A percentile compares a stretch with the other conserved stretches of the same genome.
phyloP scores from a whole-genome alignment of 2,329 filamentous ascomycete genomes.

The Aspergillus fijiensis region DNA sequence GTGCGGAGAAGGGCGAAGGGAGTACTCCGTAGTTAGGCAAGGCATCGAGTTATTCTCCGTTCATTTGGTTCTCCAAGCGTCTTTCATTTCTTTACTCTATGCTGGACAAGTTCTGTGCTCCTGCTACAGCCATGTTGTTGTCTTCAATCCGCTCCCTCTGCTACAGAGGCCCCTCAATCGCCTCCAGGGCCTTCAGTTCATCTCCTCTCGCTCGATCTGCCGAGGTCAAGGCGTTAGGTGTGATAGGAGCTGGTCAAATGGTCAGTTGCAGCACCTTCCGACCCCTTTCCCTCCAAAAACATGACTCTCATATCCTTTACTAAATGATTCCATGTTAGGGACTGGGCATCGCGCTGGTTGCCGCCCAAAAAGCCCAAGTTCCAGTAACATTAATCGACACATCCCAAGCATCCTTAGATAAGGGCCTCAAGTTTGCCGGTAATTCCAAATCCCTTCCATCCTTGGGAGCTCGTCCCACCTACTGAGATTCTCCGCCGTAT shows the following conservation, averaged over 20 bases:
- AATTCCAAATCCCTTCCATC: conserved; percentile 14
- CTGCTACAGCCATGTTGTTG: conserved; percentile 34
- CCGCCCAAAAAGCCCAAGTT: conserved; percentile 77
- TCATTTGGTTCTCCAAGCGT: not conserved
- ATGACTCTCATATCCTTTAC: not conserved
- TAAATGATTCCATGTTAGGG: conserved; percentile 58
- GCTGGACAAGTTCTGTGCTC: not conserved
- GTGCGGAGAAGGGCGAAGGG: conserved; percentile 19
- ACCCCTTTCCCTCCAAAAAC: too few relatives aligned
- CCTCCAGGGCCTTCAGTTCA: conserved; percentile 66
- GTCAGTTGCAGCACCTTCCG: conserved; percentile 50
- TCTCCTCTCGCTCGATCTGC: conserved; percentile 61
- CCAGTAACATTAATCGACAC: conserved; percentile 84
- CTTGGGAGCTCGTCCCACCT: not conserved
- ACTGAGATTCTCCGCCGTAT: too few relatives aligned
- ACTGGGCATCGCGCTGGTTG: conserved; percentile 91
- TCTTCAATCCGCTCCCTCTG: conserved; percentile 34
- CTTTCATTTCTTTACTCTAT: not conserved
- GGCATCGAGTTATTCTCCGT: conserved; percentile 2
- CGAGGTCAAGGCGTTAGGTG: conserved; percentile 82
- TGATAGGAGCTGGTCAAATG: conserved; percentile 96
- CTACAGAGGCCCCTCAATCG: conserved; percentile 36
- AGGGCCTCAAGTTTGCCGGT: conserved; percentile 87
- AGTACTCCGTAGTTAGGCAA: too few relatives aligned
- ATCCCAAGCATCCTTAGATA: conserved; percentile 80